A percentile compares a stretch with the other conserved stretches of the same genome.
Evolutionary conservation across 2,329 filamentous ascomycete species (phyloP).

Genomic region (Clonostachys rhizophaga): DNA sequence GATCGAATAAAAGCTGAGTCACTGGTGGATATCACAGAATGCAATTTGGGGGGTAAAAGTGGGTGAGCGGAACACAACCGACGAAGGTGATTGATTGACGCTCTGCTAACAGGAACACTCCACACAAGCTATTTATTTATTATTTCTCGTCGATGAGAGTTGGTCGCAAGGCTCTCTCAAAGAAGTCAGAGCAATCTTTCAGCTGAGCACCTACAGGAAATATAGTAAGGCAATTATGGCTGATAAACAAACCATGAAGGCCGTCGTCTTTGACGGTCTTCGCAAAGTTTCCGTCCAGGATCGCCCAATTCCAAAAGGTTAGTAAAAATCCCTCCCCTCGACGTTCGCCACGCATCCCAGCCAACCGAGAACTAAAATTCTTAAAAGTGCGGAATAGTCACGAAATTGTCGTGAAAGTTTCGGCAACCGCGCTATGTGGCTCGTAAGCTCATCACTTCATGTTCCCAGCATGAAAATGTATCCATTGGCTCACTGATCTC

Average conservation of each 20-base stretch:
- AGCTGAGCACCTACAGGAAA: too few relatives aligned
- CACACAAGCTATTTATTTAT: too few relatives aligned
- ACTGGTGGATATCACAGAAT: too few relatives aligned
- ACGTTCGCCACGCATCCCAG: slow-evolving; percentile 49
- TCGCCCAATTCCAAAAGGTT: slow-evolving; percentile 66
- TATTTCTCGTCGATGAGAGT: too few relatives aligned
- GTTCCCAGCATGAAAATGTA: neutral
- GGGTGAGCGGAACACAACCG: too few relatives aligned
- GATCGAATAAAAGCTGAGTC: too few relatives aligned
- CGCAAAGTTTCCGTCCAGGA: slow-evolving; percentile 73
- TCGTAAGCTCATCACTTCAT: slow-evolving; percentile 50
- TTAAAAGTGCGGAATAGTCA: slow-evolving; percentile 56
- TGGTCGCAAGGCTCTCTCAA: too few relatives aligned
- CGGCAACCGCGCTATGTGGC: slow-evolving; percentile 80
- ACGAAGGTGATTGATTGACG: too few relatives aligned
- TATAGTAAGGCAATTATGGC: slow-evolving; percentile 14
- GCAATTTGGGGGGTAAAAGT: too few relatives aligned
- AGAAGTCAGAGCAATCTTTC: too few relatives aligned
- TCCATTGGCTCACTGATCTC: neutral
- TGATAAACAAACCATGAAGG: slow-evolving; percentile 61
- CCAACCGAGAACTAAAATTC: too few relatives aligned
- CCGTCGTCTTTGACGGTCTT: slow-evolving; percentile 81
- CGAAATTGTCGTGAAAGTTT: slow-evolving; percentile 80
- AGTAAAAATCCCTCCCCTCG: slow-evolving; percentile 80
- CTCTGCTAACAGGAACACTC: too few relatives aligned